Percentiles rank a stretch among this genome's conserved stretches.
These are phyloP conservation scores for Lanzia echinophila DNA, from an alignment of 2,329 filamentous ascomycete genomes.

Conservation along the genomic window DNA sequence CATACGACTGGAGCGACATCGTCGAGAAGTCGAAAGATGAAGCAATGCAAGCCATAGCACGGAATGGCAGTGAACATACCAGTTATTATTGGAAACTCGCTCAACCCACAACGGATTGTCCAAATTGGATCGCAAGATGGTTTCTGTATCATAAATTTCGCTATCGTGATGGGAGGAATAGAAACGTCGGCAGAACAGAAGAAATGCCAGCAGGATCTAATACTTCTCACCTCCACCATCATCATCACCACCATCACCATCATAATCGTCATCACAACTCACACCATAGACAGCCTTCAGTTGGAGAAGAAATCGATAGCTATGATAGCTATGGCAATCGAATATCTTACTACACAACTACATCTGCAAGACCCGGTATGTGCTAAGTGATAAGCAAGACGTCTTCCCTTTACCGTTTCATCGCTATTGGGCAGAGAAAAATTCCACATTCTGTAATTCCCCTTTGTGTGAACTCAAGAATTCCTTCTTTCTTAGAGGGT, in stretches of 20 bases:
- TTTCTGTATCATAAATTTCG: constrained; percentile 32
- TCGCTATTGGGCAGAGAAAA: not conserved
- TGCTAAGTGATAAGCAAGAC: no score
- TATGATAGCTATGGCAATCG: not conserved
- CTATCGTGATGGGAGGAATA: constrained; percentile 30
- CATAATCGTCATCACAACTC: no score
- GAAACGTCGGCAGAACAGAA: constrained; percentile 8
- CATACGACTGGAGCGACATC: constrained; percentile 31
- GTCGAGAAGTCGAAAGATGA: constrained; percentile 28
- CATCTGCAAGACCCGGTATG: constrained; percentile 5
- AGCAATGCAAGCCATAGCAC: constrained; percentile 24
- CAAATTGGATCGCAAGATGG: constrained; percentile 31
- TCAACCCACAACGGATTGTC: constrained; percentile 16
- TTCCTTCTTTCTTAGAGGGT: not conserved
- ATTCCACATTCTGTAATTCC: not conserved
- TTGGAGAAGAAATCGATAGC: not conserved
- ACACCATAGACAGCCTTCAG: not conserved
- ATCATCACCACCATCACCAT: not conserved
- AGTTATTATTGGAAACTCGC: constrained; percentile 27
- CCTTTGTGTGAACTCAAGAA: not conserved
- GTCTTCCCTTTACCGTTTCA: not conserved
- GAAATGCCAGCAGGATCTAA: no score
- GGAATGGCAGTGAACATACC: constrained; percentile 20
- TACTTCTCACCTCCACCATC: not conserved
- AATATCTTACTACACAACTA: not conserved